Evolutionary conservation across 2,329 filamentous ascomycete genomes (phyloP).

Genomic region (Colletotrichum acutatum): DNA sequence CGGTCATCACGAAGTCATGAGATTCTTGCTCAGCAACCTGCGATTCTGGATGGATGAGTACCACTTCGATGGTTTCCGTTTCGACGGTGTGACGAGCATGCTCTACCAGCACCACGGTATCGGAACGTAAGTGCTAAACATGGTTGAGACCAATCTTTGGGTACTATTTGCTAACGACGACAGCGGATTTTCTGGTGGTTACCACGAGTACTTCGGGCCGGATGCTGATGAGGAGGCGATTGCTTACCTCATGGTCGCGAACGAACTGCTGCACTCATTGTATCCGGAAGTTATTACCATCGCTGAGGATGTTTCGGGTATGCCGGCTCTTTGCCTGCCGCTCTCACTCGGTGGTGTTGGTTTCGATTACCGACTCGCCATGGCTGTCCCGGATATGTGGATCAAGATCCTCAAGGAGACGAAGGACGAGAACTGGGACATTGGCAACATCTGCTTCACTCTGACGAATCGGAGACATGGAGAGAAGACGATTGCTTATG

Average conservation of each 20-base stretch:
- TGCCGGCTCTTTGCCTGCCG: conserved; percentile 94
- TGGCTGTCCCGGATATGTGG: conserved; percentile 99
- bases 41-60: conserved; percentile 99
- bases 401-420: conserved; percentile 98
- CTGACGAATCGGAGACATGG: conserved; percentile 93
- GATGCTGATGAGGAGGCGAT: conserved; percentile 93
- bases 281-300: conserved; percentile 92
- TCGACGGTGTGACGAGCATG: conserved; percentile 99
- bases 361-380: conserved; percentile 96
- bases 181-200: conserved; percentile 95
- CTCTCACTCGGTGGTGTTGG: conserved; percentile 90
- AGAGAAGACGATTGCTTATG: conserved; percentile 98
- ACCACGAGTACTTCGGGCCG: conserved; percentile 96
- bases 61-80: conserved; percentile 94
- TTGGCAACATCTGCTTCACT: conserved; percentile 85
- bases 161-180: conserved; percentile 38
- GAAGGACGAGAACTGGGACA: conserved; percentile 91
- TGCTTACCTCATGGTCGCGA: conserved; percentile 95
- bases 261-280: conserved; percentile 92
- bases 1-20: conserved; percentile 89
- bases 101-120: conserved; percentile 96
- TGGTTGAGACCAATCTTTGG: not conserved
- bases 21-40: conserved; percentile 95
- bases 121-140: conserved; percentile 76
- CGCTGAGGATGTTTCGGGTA: conserved; percentile 97